Evolutionary conservation across 371 early-diverging fungal species (phyloP), one percentile per base, ranked within the genome.

Genomic region (Mucor ambiguus): DNA sequence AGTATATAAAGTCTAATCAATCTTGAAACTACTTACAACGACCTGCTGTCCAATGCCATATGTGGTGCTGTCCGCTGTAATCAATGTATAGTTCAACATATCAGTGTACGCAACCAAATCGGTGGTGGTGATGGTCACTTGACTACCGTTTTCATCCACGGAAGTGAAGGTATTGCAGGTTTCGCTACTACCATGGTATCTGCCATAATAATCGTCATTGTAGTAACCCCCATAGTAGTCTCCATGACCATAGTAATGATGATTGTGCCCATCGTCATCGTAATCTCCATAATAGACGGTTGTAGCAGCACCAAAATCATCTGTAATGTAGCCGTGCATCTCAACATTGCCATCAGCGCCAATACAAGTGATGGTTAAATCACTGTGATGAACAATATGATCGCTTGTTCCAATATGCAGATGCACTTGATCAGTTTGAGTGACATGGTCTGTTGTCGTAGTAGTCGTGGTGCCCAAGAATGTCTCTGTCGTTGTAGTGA

Each of bases 381-480:
- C 63, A 3, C 41, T 30, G n/a, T 30, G 29, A 1, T 30, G 28
- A 10, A 55, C 28, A 11, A 56, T n/a, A 63, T 63, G 56, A 43
- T 63, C 63, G 18, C 20, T 35, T 10, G 55, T 63, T 10, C 63
- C 63, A n/a, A 63, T 32, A 11, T 63, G 63, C 1, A 63, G 41
- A 29, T 63, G 63, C 8, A 29, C 12, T 32, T 63, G 56, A 12
- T 55, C 37, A 4, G 63, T 55, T 6, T 33, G 20, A 4, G 63
- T 54, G 22, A 49, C 1, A 10, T 49, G 24, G 2, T 22, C 37
- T 35, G 52, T 49, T 2, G 33, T 16, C 3, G 52, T 48, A 3
- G 20, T 16, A 11, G 52, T 48, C 0, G 29, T n/a, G 12, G 52
- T 61, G 16, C 12, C 20, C 18, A 16, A 20, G 2, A 33, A 12